Evolutionary conservation across 2,329 filamentous ascomycete species (phyloP).

Genomic region (Paecilomyces variotii): DNA sequence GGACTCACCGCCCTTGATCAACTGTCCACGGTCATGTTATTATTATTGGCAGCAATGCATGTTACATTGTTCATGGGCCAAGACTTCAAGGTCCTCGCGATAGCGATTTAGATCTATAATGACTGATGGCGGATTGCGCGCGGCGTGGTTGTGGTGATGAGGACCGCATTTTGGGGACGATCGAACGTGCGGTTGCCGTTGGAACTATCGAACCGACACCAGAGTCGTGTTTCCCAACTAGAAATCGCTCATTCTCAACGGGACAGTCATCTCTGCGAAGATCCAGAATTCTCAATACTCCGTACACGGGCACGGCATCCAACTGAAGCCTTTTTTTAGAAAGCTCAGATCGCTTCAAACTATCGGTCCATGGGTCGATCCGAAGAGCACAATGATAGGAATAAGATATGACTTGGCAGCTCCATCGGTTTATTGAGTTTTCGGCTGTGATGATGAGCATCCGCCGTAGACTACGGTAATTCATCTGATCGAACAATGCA

Average conservation of each 20-base stretch:
- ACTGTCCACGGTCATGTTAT: too few species aligned
- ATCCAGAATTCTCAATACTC: not conserved
- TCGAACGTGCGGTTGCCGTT: too few species aligned
- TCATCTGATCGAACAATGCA: not conserved
- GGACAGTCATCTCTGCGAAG: not conserved
- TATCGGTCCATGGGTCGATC: not conserved
- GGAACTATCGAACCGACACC: too few species aligned
- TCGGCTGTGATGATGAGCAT: not conserved
- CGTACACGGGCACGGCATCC: not conserved
- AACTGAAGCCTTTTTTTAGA: not conserved
- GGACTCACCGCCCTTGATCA: too few species aligned
- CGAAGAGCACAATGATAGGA: not conserved
- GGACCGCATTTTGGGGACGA: too few species aligned
- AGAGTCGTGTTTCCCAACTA: too few species aligned
- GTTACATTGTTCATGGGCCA: too few species aligned
- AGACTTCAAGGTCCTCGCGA: too few species aligned
- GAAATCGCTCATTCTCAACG: not conserved
- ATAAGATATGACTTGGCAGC: not conserved
- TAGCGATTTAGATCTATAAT: too few species aligned
- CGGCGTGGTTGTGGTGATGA: too few species aligned
- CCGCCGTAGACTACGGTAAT: not conserved
- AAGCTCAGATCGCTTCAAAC: not conserved
- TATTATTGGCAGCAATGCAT: too few species aligned
- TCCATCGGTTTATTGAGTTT: not conserved
- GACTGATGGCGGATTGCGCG: too few species aligned